Evolutionary conservation across 1,139 yeast genomes (phyloP), one percentile per base, ranked within the genome.

Genomic region (Taphrina pruni): DNA sequence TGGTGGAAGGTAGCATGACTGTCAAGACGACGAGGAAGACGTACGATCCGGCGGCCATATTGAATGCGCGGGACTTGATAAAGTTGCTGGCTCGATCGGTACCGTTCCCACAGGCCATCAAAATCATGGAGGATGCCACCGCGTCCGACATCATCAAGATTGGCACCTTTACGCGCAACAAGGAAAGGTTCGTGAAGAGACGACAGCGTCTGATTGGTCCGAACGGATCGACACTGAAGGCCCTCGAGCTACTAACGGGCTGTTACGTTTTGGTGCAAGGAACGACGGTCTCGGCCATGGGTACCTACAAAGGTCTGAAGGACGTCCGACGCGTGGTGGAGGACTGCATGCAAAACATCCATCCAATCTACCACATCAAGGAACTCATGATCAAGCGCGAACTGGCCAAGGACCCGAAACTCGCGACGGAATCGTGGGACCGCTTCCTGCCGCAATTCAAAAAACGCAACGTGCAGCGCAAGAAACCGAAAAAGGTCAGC

Each of bases 361-460:
- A 94, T 78, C 99, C 99, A 11, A 94, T 94, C 73, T 94, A 94
- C 80, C 94, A 95, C 78, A 93, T 94, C 77, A 94, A 95, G 45
- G 99, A 95, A 79, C 84, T 94, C 73, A 95, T 94, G 99, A 93
- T 94, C 77, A 94, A 93, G 80, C 89, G 95, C 78, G 99, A 94
- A 80, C 83, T 94, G 73, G 90, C 96, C 57, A 90, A 92, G 80
- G 92, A 90, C 76, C 99, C 99, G 9, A 98, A 93, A 74, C 83
- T 95, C 74, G 97, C 97, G 46, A 83, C 90, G 69, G 98, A 95
- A 79, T 97, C 93, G 79, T 95, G 99, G 99, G 88, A 93, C 38
- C 85, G 99, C 78, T 95, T 94, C 80, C 83, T 95, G 77, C 99
- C 99, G 39, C 93, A 89, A 83, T 95, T 95, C 83, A 95, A 92